A percentile compares a stretch with the other conserved stretches of the same genome.
phyloP scores from a whole-genome alignment of 2,329 filamentous ascomycete genomes.

The Colletotrichum spinosum region DNA sequence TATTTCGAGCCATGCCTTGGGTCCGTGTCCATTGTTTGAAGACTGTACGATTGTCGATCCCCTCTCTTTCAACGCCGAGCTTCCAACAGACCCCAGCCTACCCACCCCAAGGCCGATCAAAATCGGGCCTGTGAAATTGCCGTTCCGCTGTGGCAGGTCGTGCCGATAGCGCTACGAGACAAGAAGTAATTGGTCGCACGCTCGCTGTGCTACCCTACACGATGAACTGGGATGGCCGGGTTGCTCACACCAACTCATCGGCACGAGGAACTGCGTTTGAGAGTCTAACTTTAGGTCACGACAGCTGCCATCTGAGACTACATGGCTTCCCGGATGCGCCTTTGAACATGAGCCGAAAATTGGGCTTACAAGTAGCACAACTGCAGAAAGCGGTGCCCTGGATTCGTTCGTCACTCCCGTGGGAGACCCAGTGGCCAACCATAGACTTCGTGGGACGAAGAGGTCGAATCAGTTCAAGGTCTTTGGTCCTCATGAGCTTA shows the following conservation, averaged over 20 bases:
- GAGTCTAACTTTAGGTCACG: slow-evolving; percentile 32
- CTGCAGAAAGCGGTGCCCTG: background rate
- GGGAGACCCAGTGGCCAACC: no score
- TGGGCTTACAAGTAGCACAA: background rate
- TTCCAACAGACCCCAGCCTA: background rate
- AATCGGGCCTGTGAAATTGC: background rate
- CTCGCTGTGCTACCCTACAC: background rate
- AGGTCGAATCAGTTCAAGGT: no score
- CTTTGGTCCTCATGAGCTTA: no score
- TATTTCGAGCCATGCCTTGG: no score
- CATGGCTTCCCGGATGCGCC: background rate
- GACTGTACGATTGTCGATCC: background rate
- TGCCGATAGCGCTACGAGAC: slow-evolving; percentile 9
- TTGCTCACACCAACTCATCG: slow-evolving; percentile 6
- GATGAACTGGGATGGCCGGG: background rate
- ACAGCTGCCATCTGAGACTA: slow-evolving; percentile 35
- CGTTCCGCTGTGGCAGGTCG: slow-evolving; percentile 26
- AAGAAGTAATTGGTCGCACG: slow-evolving; percentile 13
- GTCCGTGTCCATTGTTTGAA: background rate
- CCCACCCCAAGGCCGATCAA: slow-evolving; percentile 7
- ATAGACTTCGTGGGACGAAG: no score
- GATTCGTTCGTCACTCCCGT: background rate
- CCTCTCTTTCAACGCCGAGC: no score
- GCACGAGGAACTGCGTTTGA: slow-evolving; percentile 16
- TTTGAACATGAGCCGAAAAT: slow-evolving; percentile 11